Evolutionary conservation across 1,284 basidiomycete species (phyloP), one percentile per base, ranked within the genome.

Genomic region (Cryptococcus deneoformans): DNA sequence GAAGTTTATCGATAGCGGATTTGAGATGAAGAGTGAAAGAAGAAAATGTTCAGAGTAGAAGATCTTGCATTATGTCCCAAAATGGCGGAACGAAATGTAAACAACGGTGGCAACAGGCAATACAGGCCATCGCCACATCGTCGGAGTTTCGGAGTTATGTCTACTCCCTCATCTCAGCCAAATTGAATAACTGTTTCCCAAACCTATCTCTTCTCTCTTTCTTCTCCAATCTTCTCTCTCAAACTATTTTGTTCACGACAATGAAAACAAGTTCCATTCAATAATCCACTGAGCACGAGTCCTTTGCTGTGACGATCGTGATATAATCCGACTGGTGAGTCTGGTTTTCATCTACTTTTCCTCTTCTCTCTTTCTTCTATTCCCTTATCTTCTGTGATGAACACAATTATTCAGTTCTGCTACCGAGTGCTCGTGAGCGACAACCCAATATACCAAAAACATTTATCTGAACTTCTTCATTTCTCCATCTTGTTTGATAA

Each of bases 351-450:
- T 47, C 34, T 44, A 11, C 20, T 6, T 37, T 20, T 16, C 11
- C 16, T 36, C 34, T 43, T 37, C 37, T 35, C 36, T 52, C 36
- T 49, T 54, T 51, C n/a, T 14, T 40, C 46, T 53, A 58, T 53
- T 29, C 29, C 29, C 29, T 29, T 5, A 29, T 29, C 1, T 29
- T 29, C 29, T 60, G 56, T 72, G 72, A 75, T 74, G 74, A 69
- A 64, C 57, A 68, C 42, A 29, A 60, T 61, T 62, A 58, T 67
- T 76, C 75, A 76, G 75, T 76, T 76, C 75, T 76, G 75, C 75
- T 76, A 70, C 75, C 75, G 75, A 76, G 68, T 67, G 64, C 56
- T 65, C 72, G 64, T 76, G 73, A 76, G 75, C 67, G 75, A 76
- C 68, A 76, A 65, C 49, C 58, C 63, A 61, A 63, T 56, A 63